Evolutionary conservation across 2,329 filamentous ascomycete species (phyloP).

Genomic region (Alternaria consortialis): DNA sequence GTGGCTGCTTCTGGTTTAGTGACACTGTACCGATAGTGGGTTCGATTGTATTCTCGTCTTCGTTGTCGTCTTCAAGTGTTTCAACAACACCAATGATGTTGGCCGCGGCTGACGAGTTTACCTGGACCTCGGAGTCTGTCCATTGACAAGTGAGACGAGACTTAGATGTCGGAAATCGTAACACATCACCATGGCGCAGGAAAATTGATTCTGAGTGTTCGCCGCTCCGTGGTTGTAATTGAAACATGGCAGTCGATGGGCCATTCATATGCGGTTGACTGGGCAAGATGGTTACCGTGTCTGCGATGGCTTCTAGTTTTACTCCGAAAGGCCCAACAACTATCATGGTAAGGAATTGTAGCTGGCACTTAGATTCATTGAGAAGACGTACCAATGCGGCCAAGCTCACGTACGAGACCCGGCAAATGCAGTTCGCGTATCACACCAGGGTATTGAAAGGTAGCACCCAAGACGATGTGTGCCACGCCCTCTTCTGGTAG

Average conservation of each 20-base stretch:
- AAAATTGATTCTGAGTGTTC: constrained; percentile 37
- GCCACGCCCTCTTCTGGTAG: constrained; percentile 14
- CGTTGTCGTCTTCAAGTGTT: constrained; percentile 30
- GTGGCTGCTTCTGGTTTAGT: constrained; percentile 17
- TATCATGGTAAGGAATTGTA: constrained; percentile 2
- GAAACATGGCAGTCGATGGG: constrained; percentile 19
- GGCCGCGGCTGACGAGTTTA: constrained; percentile 40
- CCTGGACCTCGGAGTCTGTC: constrained; percentile 38
- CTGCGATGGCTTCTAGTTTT: constrained; percentile 37
- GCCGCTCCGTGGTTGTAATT: constrained; percentile 28
- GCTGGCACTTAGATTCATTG: neutral
- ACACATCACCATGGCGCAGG: constrained; percentile 38
- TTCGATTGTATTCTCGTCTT: constrained; percentile 36
- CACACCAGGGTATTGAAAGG: constrained; percentile 2
- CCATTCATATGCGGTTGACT: neutral
- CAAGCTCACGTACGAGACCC: constrained; percentile 21
- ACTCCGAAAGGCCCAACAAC: constrained; percentile 29
- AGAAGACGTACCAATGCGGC: constrained; percentile 28
- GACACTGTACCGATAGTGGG: constrained; percentile 29
- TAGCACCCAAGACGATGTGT: constrained; percentile 9
- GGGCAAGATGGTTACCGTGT: constrained; percentile 31
- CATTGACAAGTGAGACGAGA: constrained; percentile 27
- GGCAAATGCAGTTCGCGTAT: neutral
- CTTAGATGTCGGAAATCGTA: constrained; percentile 23
- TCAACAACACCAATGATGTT: constrained; percentile 11